phyloP scores from a whole-genome alignment of 2,329 filamentous ascomycete species.

The Talaromyces marneffei region DNA sequence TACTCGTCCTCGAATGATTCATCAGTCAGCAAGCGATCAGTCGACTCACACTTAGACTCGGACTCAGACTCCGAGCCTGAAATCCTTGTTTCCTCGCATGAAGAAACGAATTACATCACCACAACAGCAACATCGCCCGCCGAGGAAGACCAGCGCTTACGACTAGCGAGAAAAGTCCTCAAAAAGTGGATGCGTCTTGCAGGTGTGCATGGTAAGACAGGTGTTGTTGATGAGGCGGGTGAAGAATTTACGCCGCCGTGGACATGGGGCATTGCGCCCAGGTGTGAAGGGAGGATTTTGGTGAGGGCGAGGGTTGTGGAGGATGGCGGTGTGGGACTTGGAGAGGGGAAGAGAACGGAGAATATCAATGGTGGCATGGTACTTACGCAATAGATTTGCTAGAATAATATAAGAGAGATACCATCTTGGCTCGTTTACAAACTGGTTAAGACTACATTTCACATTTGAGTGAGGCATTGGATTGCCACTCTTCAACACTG shows the following conservation, averaged over 20 bases:
- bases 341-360: conserved; percentile 1
- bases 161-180: conserved; percentile 63
- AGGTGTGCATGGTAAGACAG: conserved; percentile 49
- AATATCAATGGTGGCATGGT: not conserved
- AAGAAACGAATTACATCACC: conserved; percentile 35
- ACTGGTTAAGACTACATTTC: too few species aligned
- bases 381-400: not conserved
- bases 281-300: conserved; percentile 67
- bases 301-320: conserved; percentile 1
- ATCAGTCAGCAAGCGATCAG: not conserved
- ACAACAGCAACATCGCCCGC: conserved; percentile 35
- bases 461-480: not conserved
- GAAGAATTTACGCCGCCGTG: conserved; percentile 62
- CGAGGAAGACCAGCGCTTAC: conserved; percentile 52
- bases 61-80: conserved; percentile 40
- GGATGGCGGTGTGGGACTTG: not conserved
- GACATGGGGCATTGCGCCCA: conserved; percentile 74
- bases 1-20: conserved; percentile 9
- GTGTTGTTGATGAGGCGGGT: conserved; percentile 52
- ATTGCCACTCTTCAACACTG: not conserved
- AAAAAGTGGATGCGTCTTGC: conserved; percentile 67
- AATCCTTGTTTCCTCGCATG: conserved; percentile 30
- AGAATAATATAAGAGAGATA: not conserved
- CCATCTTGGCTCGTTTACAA: not conserved
- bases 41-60: conserved; percentile 32